Evolutionary conservation across 2,329 filamentous ascomycete species (phyloP).

Genomic region (Ceratocystis huliohia): DNA sequence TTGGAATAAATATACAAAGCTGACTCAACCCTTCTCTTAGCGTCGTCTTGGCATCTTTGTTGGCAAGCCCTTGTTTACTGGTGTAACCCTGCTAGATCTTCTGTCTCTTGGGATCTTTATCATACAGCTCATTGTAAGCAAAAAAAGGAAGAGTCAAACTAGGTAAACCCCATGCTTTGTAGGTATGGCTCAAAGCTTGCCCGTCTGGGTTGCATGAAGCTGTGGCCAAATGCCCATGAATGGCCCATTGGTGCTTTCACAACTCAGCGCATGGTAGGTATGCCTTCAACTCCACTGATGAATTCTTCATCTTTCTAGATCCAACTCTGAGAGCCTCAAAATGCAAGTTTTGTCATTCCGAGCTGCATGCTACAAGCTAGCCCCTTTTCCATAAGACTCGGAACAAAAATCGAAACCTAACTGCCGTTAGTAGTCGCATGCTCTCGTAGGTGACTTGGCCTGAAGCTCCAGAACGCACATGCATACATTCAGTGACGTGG

Average conservation of each 20-base stretch:
- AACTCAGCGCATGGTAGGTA: neutral
- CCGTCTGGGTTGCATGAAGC: too few relatives aligned
- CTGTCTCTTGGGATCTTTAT: neutral
- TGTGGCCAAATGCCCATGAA: too few relatives aligned
- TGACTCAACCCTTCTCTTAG: neutral
- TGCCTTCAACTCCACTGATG: neutral
- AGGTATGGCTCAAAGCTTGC: too few relatives aligned
- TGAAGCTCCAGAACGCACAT: neutral
- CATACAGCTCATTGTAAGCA: neutral
- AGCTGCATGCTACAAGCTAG: neutral
- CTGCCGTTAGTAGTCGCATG: neutral
- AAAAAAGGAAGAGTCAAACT: neutral
- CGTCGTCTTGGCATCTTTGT: neutral
- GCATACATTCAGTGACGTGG: neutral
- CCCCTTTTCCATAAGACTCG: neutral
- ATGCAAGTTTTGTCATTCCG: neutral
- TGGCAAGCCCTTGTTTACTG: neutral
- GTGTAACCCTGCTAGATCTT: neutral
- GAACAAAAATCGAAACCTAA: neutral
- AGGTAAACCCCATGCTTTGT: neutral
- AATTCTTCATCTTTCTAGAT: neutral
- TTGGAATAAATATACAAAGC: neutral
- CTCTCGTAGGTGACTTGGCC: neutral
- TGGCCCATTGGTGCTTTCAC: too few relatives aligned
- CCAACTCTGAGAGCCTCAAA: neutral